phyloP scores from a whole-genome alignment of 2,329 filamentous ascomycete genomes.

The Penicillium sp. region DNA sequence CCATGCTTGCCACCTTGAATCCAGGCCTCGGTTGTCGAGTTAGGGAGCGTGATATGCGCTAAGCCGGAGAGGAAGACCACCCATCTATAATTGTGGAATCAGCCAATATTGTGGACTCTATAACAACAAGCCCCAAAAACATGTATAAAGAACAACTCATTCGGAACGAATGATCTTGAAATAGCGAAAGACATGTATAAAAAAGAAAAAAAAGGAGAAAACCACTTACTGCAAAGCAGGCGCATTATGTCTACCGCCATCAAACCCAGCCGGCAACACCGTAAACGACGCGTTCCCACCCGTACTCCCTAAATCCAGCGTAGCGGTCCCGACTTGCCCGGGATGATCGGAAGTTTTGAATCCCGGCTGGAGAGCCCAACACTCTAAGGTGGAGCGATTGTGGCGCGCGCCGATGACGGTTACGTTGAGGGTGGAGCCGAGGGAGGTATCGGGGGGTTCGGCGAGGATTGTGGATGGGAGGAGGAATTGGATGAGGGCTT shows the following conservation, averaged over 20 bases:
- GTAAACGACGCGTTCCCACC: conserved; percentile 37
- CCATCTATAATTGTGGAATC: conserved; percentile 25
- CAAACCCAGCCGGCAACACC: conserved; percentile 38
- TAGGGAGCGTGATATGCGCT: conserved; percentile 44
- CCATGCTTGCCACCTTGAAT: conserved; percentile 44
- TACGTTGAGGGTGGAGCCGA: conserved; percentile 39
- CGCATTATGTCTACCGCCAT: conserved; percentile 45
- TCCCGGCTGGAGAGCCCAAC: conserved; percentile 45
- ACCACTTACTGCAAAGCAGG: conserved; percentile 43
- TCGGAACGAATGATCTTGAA: not conserved
- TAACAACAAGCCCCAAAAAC: not conserved
- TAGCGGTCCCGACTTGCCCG: conserved; percentile 34
- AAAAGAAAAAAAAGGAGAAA: not conserved
- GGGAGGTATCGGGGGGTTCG: not conserved
- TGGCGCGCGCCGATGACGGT: conserved; percentile 41
- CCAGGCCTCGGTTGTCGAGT: conserved; percentile 37
- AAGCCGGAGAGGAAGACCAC: conserved; percentile 43
- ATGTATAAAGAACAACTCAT: not conserved
- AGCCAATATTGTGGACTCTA: not conserved
- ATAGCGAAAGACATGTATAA: not conserved
- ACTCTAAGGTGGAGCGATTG: conserved; percentile 45
- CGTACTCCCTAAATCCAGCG: conserved; percentile 33
- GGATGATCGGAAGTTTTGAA: conserved; percentile 34
- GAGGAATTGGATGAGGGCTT: conserved; percentile 12
- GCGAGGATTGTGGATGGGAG: conserved; percentile 10